Evolutionary conservation across 495 filamentous ascomycete species (phyloP), one percentile per base, ranked within the genome.

Genomic region (Daldinia decipiens): DNA sequence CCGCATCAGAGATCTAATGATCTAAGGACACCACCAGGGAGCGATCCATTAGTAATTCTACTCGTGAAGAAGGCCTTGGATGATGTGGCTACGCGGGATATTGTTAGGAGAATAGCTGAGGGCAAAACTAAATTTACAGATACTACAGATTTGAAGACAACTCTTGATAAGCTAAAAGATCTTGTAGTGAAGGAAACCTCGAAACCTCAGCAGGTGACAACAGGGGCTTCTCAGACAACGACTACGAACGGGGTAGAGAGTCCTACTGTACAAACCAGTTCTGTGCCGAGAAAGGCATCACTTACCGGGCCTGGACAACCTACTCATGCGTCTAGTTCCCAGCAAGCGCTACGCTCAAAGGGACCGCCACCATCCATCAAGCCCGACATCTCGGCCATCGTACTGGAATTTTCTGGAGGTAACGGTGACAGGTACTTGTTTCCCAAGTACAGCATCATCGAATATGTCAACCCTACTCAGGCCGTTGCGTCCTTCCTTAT

Each of bases 391-490:
- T 87, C 87, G 39, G 87, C 91, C 15, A 83, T 97, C 2, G 88
- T 94, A 9, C 92, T 99, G 59, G 95, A 97, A 75, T 97, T 97
- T 71, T 84, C 88, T 2, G 89, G 90, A 55, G 88, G 90, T 32
- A 90, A 88, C 8, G 93, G 93, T 9, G 95, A 98, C 75, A 89
- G 94, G 19, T 98, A 93, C 75, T 77, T 94, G 19, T 95, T 99
- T 74, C 95, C 95, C 0, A 93, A 92, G 76, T 86, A 93, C 74
- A 90, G 90, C 62, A 91, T 98, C 50, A 79, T 98, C 7, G 94
- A 99, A 75, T 92, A 84, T 83, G 24, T 83, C 79, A 12, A 71
- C 63, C 21, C 67, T 64, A 50, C 63, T 60, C 81, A 87, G 65
- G 83, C 88, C 19, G 82, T 87, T 61, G 88, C 87, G 31, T 90